phyloP scores from a whole-genome alignment of 208 protist genomes.

The Tritrichomonas musculus region DNA sequence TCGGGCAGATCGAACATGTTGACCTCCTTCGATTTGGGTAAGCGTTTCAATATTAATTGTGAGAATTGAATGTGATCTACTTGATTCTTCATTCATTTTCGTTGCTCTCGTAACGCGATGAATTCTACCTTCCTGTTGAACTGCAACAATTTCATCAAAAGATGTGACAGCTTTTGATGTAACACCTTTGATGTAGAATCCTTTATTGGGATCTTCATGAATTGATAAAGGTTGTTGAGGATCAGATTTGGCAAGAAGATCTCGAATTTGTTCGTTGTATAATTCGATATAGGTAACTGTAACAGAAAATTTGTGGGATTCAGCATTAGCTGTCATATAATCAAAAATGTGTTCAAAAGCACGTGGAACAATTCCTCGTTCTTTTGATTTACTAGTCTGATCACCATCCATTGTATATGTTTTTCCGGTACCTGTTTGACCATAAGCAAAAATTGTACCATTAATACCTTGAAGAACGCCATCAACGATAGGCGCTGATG shows the following conservation, averaged over 20 bases:
- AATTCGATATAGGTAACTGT: slow-evolving; percentile 38
- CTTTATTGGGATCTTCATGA: slow-evolving; percentile 32
- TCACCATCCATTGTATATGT: slow-evolving; percentile 34
- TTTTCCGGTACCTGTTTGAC: slow-evolving; percentile 49
- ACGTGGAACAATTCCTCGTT: background rate
- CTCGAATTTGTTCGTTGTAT: slow-evolving; percentile 43
- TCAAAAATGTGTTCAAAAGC: slow-evolving; percentile 38
- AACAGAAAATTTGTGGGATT: background rate
- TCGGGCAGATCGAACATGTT: background rate
- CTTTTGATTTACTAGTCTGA: no score
- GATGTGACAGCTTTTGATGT: background rate
- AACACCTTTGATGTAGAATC: slow-evolving; percentile 32
- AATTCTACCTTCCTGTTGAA: background rate
- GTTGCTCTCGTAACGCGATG: background rate
- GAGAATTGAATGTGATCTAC: background rate
- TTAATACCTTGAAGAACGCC: slow-evolving; percentile 47
- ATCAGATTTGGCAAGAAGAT: slow-evolving; percentile 38
- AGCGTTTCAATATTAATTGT: background rate
- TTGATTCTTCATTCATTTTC: slow-evolving; percentile 13
- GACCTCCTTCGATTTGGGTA: background rate
- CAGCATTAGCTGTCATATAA: background rate
- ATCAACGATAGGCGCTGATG: slow-evolving; percentile 36
- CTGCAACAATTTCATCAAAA: background rate
- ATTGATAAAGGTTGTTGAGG: background rate
- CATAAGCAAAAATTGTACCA: slow-evolving; percentile 54